Conservation (phyloP, 1,284 basidiomycete genomes). For the Ceratobasidium papillatum region DNA sequence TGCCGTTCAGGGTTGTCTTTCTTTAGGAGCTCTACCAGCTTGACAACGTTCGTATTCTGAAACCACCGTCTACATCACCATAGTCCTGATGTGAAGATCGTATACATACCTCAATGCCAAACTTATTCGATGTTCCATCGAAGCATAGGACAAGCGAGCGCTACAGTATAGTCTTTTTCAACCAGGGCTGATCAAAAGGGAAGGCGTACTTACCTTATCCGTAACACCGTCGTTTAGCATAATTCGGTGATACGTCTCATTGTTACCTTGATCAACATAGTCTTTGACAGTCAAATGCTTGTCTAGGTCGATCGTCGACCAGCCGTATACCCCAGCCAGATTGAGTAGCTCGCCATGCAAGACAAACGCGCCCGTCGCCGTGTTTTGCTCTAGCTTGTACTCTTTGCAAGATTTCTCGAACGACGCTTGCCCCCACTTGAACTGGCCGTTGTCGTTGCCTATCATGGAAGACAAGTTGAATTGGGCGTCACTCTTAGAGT, state of each 20-base stretch:
- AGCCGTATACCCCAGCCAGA: neutral
- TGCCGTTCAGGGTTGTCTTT: constrained; percentile 33
- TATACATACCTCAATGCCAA: constrained; percentile 19
- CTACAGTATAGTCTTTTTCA: neutral
- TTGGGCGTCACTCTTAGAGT: neutral
- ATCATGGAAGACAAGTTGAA: constrained; percentile 20
- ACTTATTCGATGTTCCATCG: constrained; percentile 45
- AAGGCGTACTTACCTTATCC: neutral
- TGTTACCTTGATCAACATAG: constrained; percentile 3
- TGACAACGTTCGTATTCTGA: constrained; percentile 33
- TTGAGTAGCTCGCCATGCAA: neutral
- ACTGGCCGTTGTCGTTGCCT: constrained; percentile 12
- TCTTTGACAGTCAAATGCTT: neutral
- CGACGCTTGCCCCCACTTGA: constrained; percentile 1
- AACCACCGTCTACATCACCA: neutral
- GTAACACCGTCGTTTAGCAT: neutral
- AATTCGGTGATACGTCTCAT: neutral
- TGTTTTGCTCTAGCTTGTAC: neutral
- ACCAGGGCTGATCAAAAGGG: neutral
- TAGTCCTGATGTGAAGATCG: neutral
- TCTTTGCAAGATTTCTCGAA: neutral
- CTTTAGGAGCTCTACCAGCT: constrained; percentile 39
- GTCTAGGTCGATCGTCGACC: constrained; percentile 1
- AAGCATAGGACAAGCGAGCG: constrained; percentile 44
- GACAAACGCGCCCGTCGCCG: neutral